These are phyloP conservation scores for Kokia cookei DNA, from an alignment of 441 rosid genomes.

Conservation along the genomic window DNA sequence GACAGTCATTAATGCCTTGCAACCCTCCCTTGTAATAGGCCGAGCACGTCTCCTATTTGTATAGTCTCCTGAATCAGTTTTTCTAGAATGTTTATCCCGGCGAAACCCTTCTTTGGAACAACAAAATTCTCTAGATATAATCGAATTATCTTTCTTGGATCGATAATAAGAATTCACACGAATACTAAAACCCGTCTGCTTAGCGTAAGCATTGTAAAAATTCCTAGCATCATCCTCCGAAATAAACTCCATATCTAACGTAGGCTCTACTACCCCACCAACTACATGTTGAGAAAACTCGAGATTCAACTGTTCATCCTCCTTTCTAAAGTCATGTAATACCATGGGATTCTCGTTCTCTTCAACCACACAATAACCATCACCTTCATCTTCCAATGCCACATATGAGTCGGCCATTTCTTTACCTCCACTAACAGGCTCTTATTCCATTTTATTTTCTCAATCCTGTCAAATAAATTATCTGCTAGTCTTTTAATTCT, in stretches of 20 bases:
- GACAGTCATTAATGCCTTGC: constrained; percentile 25
- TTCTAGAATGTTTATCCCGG: constrained; percentile 9
- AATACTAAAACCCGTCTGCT: neutral
- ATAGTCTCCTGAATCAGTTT: constrained; percentile 3
- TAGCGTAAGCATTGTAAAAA: constrained; percentile 5
- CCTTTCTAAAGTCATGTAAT: constrained; percentile 4
- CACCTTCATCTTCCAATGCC: constrained; percentile 15
- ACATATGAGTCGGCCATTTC: constrained; percentile 17
- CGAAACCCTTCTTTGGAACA: constrained; percentile 28
- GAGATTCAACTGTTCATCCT: constrained; percentile 9
- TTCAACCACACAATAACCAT: constrained; percentile 14
- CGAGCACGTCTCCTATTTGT: constrained; percentile 17
- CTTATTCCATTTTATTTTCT: constrained; percentile 13
- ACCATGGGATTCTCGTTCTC: constrained; percentile 18
- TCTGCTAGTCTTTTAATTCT: neutral
- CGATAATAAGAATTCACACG: constrained; percentile 22
- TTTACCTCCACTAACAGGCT: constrained; percentile 7
- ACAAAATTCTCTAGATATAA: constrained; percentile 27
- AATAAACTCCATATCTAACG: constrained; percentile 3
- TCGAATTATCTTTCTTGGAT: constrained; percentile 23
- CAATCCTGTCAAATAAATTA: neutral
- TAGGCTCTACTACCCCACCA: constrained; percentile 17
- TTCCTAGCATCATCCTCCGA: constrained; percentile 9
- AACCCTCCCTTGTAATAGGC: constrained; percentile 24
- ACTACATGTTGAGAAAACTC: constrained; percentile 11